phyloP scores from a whole-genome alignment of 257 asterid genomes.

The Haberlea rhodopensis region DNA sequence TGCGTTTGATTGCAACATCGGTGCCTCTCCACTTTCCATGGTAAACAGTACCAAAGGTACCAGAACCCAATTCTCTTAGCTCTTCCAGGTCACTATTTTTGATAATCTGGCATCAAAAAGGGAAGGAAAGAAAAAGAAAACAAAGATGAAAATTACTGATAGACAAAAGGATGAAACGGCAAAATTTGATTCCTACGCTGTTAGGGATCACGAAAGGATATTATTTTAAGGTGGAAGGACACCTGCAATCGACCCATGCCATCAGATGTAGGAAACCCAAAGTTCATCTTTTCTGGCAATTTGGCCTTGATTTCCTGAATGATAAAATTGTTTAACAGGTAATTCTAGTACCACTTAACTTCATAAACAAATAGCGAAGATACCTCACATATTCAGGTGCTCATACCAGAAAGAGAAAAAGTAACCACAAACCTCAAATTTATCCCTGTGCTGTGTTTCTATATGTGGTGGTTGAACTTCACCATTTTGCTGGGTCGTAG shows the following conservation, averaged over 20 bases:
- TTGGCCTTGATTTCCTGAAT: conserved; percentile 62
- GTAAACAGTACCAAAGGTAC: conserved; percentile 99
- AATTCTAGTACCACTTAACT: conserved; percentile 13
- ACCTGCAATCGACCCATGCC: conserved; percentile 90
- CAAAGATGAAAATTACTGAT: background rate
- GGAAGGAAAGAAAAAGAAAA: background rate
- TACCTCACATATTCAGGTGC: conserved; percentile 5
- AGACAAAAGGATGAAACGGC: background rate
- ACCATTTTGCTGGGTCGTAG: conserved; percentile 39
- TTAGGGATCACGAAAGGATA: conserved; percentile 11
- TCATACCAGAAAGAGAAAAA: conserved; percentile 20
- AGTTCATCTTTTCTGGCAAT: conserved; percentile 54
- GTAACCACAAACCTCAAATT: conserved; percentile 52
- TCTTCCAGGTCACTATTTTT: conserved; percentile 91
- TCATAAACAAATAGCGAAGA: no score
- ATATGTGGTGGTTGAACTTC: conserved; percentile 44
- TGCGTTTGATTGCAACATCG: conserved; percentile 95
- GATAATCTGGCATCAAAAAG: conserved; percentile 61
- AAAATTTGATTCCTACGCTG: conserved; percentile 10
- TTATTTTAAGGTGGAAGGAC: conserved; percentile 8
- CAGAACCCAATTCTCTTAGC: conserved; percentile 92
- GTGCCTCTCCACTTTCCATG: conserved; percentile 99
- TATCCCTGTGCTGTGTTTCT: conserved; percentile 46
- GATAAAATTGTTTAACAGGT: conserved; percentile 20
- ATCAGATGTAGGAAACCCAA: conserved; percentile 72